Evolutionary conservation across 192 early-diverging fungal species (phyloP).

Genomic region (Dissophora globulifera): DNA sequence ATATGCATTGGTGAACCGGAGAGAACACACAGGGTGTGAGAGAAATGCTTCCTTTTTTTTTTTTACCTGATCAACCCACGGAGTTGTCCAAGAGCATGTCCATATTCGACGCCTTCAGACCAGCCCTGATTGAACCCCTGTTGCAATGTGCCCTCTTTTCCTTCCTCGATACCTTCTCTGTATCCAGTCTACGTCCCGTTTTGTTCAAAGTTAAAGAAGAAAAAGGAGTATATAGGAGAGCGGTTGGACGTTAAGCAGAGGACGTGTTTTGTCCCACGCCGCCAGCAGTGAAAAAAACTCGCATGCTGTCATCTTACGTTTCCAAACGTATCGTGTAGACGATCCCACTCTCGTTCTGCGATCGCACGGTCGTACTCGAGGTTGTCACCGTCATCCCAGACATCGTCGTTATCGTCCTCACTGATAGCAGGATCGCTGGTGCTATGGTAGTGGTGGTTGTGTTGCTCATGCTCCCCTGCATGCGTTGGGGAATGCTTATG

Average conservation of each 20-base stretch:
- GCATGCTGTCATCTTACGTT: conserved; percentile 55
- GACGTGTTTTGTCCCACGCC: neutral
- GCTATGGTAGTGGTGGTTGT: neutral
- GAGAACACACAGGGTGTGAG: too few species aligned
- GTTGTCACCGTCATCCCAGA: conserved; percentile 62
- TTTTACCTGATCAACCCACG: conserved; percentile 64
- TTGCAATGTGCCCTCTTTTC: conserved; percentile 67
- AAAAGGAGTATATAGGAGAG: too few species aligned
- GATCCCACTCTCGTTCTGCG: conserved; percentile 69
- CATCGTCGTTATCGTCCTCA: conserved; percentile 53
- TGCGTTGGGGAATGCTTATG: conserved; percentile 17
- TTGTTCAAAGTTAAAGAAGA: neutral
- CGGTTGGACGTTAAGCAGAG: neutral
- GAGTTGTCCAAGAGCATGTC: conserved; percentile 61
- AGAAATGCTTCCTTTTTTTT: too few species aligned
- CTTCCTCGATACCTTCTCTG: conserved; percentile 72
- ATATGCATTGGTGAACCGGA: too few species aligned
- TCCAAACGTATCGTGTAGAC: conserved; percentile 70
- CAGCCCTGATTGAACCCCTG: conserved; percentile 72
- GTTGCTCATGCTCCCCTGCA: neutral
- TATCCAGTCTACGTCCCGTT: conserved; percentile 62
- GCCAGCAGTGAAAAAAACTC: neutral
- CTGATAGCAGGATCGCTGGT: too few species aligned
- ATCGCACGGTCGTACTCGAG: conserved; percentile 63
- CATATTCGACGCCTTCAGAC: conserved; percentile 63